These are phyloP conservation scores for Pichia gijzeniarum DNA, from an alignment of 805 yeast species.

Conservation along the genomic window DNA sequence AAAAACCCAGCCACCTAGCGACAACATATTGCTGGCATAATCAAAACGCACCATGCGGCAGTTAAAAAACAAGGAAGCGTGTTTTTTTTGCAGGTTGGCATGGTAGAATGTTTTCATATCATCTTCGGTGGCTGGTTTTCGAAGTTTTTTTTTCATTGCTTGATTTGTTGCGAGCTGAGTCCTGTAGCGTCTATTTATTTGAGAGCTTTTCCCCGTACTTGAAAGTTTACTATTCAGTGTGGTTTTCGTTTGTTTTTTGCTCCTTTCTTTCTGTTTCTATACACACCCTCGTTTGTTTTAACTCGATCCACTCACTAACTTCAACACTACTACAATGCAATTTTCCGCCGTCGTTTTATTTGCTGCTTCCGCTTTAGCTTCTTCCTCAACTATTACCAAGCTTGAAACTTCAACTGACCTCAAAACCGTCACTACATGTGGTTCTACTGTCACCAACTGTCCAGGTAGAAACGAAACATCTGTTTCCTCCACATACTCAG, in stretches of 20 bases:
- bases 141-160: too few species aligned
- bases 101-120: too few species aligned
- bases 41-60: too few species aligned
- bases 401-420: slow-evolving; percentile 31
- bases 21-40: too few species aligned
- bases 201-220: too few species aligned
- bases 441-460: slow-evolving; percentile 31
- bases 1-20: too few species aligned
- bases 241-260: neutral
- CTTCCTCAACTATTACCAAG: slow-evolving; percentile 24
- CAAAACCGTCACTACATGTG: slow-evolving; percentile 34
- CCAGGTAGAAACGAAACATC: slow-evolving; percentile 27
- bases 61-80: too few species aligned
- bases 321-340: slow-evolving; percentile 33
- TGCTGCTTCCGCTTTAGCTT: slow-evolving; percentile 30
- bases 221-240: too few species aligned
- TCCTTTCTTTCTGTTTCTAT: slow-evolving; percentile 6
- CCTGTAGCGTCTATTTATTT: too few species aligned
- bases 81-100: too few species aligned
- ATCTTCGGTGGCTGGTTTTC: too few species aligned
- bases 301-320: slow-evolving; percentile 19
- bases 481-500: slow-evolving; percentile 17
- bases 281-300: neutral
- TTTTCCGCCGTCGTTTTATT: slow-evolving; percentile 35
- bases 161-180: too few species aligned